Conservation (phyloP, 2,329 filamentous ascomycete species). For the Zymoseptoria crescenta region DNA sequence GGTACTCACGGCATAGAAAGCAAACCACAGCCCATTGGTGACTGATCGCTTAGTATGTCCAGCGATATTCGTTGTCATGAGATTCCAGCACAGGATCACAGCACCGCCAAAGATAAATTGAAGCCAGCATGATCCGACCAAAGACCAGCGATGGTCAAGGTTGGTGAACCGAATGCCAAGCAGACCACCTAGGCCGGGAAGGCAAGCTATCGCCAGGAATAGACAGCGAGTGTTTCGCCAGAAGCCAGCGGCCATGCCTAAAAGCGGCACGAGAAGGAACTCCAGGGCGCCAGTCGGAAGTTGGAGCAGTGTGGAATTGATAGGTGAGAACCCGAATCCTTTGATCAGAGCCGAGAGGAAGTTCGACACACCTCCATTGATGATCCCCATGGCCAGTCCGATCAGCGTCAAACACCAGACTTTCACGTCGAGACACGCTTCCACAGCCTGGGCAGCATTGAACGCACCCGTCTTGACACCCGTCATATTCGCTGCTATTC, state of each 20-base stretch:
- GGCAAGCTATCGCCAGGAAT: constrained; percentile 11
- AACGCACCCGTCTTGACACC: constrained; percentile 47
- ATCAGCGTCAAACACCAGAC: constrained; percentile 48
- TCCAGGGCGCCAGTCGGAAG: constrained; percentile 38
- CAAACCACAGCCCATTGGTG: constrained; percentile 56
- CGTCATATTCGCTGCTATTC: constrained; percentile 31
- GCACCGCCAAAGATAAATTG: constrained; percentile 16
- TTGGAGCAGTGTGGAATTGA: constrained; percentile 55
- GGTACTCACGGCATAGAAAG: constrained; percentile 39
- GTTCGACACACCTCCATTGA: constrained; percentile 34
- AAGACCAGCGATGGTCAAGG: constrained; percentile 12
- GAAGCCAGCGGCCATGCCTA: constrained; percentile 2
- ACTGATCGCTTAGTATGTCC: constrained; percentile 60
- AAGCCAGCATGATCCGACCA: constrained; percentile 17
- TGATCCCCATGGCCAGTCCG: constrained; percentile 28
- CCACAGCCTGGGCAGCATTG: constrained; percentile 46
- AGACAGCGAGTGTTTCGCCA: constrained; percentile 1
- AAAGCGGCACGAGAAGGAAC: constrained; percentile 7
- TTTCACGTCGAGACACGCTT: constrained; percentile 51
- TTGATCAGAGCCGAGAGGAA: constrained; percentile 14
- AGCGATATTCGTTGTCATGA: constrained; percentile 10
- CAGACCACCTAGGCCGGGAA: constrained; percentile 15
- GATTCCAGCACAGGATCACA: constrained; percentile 15
- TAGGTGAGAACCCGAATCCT: constrained; percentile 51
- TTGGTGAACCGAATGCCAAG: constrained; percentile 15